These are phyloP conservation scores for Capsicum baccatum DNA, from an alignment of 257 asterid species.

Conservation along the genomic window DNA sequence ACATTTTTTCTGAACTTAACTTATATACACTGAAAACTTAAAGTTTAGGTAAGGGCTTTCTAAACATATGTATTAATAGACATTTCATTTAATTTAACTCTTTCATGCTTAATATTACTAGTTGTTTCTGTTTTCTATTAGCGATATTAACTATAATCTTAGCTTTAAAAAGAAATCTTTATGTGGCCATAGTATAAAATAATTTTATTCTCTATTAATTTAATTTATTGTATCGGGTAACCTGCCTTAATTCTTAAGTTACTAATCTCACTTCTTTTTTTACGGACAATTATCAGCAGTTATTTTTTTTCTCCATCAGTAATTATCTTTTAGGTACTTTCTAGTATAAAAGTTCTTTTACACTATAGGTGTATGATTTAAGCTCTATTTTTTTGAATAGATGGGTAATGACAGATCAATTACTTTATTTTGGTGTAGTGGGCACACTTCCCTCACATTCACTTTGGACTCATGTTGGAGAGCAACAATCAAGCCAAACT, in stretches of 20 bases:
- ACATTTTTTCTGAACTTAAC: neutral
- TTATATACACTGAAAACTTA: neutral
- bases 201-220: neutral
- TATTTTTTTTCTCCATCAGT: neutral
- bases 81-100: too few species aligned
- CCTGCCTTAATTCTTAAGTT: neutral
- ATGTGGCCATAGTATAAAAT: too few species aligned
- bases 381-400: neutral
- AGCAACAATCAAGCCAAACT: conserved; percentile 58
- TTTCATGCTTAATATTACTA: too few species aligned
- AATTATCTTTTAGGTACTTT: neutral
- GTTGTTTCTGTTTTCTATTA: too few species aligned
- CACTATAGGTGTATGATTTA: neutral
- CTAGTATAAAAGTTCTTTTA: neutral
- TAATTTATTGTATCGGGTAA: neutral
- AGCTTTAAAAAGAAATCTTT: too few species aligned
- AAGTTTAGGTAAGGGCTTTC: neutral
- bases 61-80: too few species aligned
- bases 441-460: conserved; percentile 97
- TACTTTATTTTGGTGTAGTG: conserved; percentile 50
- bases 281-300: neutral
- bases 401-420: conserved; percentile 21
- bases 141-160: too few species aligned
- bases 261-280: neutral
- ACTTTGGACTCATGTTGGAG: conserved; percentile 91